Base-by-base conservation (phyloP, 768 basidiomycete genomes). In the Gautieria morchelliformis region DNA sequence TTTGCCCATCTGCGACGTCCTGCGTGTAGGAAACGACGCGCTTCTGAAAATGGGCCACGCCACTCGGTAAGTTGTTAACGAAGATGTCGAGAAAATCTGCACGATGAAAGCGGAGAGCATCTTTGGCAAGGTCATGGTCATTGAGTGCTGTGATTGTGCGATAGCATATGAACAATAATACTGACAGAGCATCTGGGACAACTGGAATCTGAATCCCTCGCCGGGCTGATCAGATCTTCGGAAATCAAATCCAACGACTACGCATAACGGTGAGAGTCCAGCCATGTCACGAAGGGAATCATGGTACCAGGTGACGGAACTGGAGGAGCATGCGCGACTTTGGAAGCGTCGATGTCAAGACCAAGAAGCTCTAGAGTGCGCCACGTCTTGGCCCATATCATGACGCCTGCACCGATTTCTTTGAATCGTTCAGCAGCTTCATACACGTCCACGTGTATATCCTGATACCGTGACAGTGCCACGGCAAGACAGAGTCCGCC, bases 391-490 rank as follows among this genome's bases (percentile, higher is more conserved):
- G 64, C 64, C 78, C 77, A 78, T 5, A 79, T 63, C 4, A 78
- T 79, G 53, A 84, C 73, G n/a, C 83, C 83, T 17, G 81, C 82
- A n/a, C 83, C 83, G 24, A 82, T 42, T 66, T 83, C 82, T 24
- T 73, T 67, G 44, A 83, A 73, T 53, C 74, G 67, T 41, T 65
- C 63, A 30, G 81, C 75, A 12, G 71, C 74, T 69, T 85, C 83
- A 58, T 76, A 84, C 24, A 84, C 67, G 52, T 78, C 74, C 40
- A 83, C 72, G 33, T 81, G 76, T 27, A 84, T 79, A 59, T 82
- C 75, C 2, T 75, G 74, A 63, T 76, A 79, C 52, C 65, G 64
- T 39, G 67, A 69, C n/a, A 75, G 67, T 9, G 71, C 67, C 19
- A 68, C 67, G 0, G 77, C 74, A 15, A 80, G 71, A 0, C 71